Percentiles rank a stretch among this genome's conserved stretches.
Evolutionary conservation across 164 flowering plant genomes (phyloP).

Genomic region (Buxus sempervirens): DNA sequence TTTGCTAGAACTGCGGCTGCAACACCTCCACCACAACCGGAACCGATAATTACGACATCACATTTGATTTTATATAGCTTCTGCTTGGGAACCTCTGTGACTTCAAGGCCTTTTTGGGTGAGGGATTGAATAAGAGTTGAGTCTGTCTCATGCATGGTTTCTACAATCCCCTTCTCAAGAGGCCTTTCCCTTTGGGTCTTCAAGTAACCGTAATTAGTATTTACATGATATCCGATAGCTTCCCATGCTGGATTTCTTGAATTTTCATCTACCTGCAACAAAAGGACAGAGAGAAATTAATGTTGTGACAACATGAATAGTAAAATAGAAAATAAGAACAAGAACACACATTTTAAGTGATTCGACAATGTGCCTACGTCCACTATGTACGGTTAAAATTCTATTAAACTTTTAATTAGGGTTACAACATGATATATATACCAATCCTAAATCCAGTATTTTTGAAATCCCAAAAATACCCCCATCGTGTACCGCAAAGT

Average conservation of each 20-base stretch:
- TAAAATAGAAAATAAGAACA: too few species aligned
- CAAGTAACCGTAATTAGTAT: conserved; percentile 12
- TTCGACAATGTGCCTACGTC: too few species aligned
- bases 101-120: conserved; percentile 40
- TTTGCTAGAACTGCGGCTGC: conserved; percentile 63
- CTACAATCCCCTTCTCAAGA: conserved; percentile 49
- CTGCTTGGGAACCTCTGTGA: conserved; percentile 21
- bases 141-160: conserved; percentile 39
- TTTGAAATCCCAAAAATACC: too few species aligned
- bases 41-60: conserved; percentile 62
- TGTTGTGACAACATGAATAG: too few species aligned
- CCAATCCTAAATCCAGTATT: too few species aligned
- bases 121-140: conserved; percentile 35
- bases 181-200: conserved; percentile 30
- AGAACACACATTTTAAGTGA: too few species aligned
- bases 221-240: conserved; percentile 43
- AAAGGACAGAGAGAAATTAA: background rate
- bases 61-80: conserved; percentile 42
- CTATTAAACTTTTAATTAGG: too few species aligned
- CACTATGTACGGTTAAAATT: too few species aligned
- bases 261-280: conserved; percentile 43
- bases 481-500: too few species aligned
- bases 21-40: conserved; percentile 76
- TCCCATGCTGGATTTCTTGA: conserved; percentile 48
- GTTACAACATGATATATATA: too few species aligned